Evolutionary conservation across 768 basidiomycete species (phyloP).

Genomic region (Suillus clintonianus): DNA sequence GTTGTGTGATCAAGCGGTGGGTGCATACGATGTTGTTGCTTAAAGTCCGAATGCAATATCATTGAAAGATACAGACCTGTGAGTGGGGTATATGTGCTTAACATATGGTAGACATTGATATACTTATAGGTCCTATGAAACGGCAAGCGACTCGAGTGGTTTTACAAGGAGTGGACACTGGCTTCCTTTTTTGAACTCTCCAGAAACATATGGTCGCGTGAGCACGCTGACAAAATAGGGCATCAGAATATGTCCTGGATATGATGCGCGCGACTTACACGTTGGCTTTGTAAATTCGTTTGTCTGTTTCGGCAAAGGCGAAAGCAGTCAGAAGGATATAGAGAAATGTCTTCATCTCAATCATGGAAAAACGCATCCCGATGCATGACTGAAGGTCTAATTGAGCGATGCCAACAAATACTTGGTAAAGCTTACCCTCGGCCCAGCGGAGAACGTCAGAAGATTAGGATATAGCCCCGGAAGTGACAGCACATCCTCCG

Average conservation of each 20-base stretch:
- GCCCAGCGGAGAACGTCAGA: conserved; percentile 79
- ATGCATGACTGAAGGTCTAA: conserved; percentile 65
- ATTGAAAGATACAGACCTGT: neutral
- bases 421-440: conserved; percentile 54
- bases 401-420: neutral
- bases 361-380: conserved; percentile 78
- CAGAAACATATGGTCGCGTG: conserved; percentile 62
- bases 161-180: conserved; percentile 62
- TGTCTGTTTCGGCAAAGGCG: conserved; percentile 52
- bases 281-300: conserved; percentile 58
- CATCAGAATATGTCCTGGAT: neutral
- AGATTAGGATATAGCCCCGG: conserved; percentile 75
- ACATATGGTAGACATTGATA: neutral
- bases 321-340: conserved; percentile 72
- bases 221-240: conserved; percentile 46
- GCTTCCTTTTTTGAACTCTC: conserved; percentile 56
- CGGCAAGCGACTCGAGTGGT: neutral
- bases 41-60: neutral
- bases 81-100: neutral
- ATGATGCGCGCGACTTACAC: conserved; percentile 46
- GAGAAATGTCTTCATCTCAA: conserved; percentile 80
- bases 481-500: conserved; percentile 62
- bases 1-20: too few relatives aligned
- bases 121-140: neutral
- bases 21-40: neutral